Base-by-base conservation (phyloP, 805 yeast genomes). In the Ogataea henricii region DNA sequence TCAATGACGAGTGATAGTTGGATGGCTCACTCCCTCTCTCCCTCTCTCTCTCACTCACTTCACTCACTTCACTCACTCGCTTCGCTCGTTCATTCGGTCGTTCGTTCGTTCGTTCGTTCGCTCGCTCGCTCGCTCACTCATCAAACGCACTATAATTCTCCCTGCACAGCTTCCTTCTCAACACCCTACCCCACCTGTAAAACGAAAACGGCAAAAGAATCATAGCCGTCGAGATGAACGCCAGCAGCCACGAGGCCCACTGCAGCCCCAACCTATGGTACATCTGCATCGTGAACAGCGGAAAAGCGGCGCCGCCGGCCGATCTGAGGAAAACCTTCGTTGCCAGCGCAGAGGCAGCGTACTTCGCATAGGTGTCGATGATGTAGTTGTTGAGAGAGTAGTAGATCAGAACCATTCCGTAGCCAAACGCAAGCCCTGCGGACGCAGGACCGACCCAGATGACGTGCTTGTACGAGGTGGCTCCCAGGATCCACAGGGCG, bases 231-330 rank as follows among this genome's bases (percentile, higher is more conserved):
- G 89, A 79, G 56, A 87, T 80, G 59, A 87, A 87, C 0, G 90
- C 92, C 61, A 87, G 71, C 51, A 87, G 71, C 83, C 86, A 87
- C 58, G 83, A 77, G 18, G 90, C 95, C 94, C 94, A 87, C 54
- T 83, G 83, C 44, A 87, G 69, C 4, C 92, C 92, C 59, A 87
- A 67, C 45, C 72, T 80, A 52, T 79, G 78, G 65, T 86, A 87
- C 92, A 87, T 86, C 67, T 85, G 92, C 32, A 82, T 80, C n/a
- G 87, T 81, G 63, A 87, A 86, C 56, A 87, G 71, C 51, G 92
- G 91, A 77, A 87, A 85, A 0, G 90, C 92, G 22, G 90, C 92
- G 72, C 94, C 95, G 60, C 90, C 91, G 17, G 89, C 86, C 57
- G 85, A 77, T 74, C 95, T 78, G 57, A 87, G 71, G 59, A 87